These are phyloP conservation scores for Hypoxylon rickii DNA, from an alignment of 495 filamentous ascomycete species.

Conservation along the genomic window DNA sequence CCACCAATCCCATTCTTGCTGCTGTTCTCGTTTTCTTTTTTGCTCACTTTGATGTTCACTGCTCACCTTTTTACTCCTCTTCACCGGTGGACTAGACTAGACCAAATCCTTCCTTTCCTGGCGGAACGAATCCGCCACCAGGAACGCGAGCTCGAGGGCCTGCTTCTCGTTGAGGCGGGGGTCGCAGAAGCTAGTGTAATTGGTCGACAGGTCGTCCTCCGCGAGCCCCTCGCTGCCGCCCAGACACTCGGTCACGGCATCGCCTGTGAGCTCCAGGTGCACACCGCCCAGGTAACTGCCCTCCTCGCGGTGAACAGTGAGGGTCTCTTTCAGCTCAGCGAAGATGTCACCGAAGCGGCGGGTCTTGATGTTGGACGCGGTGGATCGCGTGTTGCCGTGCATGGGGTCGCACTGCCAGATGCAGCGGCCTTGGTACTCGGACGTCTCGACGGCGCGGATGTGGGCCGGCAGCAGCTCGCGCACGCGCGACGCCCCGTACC, in stretches of 20 bases:
- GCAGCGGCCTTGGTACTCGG: conserved; percentile 70
- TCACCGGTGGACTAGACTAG: conserved; percentile 8
- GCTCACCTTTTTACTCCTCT: background rate
- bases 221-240: conserved; percentile 86
- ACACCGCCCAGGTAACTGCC: conserved; percentile 89
- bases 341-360: conserved; percentile 85
- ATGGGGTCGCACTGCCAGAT: conserved; percentile 99
- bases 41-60: background rate
- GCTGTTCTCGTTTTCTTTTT: no score
- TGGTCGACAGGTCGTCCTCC: conserved; percentile 82
- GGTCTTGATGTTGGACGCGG: conserved; percentile 80
- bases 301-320: conserved; percentile 80
- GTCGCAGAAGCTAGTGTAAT: conserved; percentile 96
- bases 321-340: conserved; percentile 75
- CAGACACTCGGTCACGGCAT: conserved; percentile 94
- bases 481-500: conserved; percentile 83
- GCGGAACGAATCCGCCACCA: conserved; percentile 81
- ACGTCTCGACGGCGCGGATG: conserved; percentile 80
- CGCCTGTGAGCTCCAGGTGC: conserved; percentile 92
- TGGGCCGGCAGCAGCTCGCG: conserved; percentile 72
- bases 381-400: conserved; percentile 85
- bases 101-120: conserved; percentile 41
- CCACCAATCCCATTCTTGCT: no score
- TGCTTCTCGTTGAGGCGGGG: conserved; percentile 97
- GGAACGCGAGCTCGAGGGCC: conserved; percentile 89